Percentiles rank a stretch among this genome's conserved stretches.
Conservation (phyloP, 2,329 filamentous ascomycete species). For the Akanthomyces uredinophilus region DNA sequence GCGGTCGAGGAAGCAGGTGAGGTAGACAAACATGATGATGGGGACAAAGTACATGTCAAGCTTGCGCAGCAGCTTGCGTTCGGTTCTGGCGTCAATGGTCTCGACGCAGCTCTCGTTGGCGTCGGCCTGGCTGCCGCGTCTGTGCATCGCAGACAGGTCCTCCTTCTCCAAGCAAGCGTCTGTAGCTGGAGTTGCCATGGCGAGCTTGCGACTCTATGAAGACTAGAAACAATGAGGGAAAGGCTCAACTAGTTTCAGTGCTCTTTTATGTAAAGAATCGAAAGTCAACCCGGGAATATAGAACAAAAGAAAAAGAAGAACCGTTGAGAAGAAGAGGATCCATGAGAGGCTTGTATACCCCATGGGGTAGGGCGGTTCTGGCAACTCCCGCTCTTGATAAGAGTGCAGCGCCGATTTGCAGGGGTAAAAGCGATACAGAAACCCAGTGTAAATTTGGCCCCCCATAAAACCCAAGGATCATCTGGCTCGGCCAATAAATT, state of each 20-base stretch:
- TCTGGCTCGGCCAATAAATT: neutral
- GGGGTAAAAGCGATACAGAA: too few relatives aligned
- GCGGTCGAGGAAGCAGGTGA: conserved; percentile 51
- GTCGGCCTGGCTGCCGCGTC: neutral
- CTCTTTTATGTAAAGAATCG: too few relatives aligned
- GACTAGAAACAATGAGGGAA: too few relatives aligned
- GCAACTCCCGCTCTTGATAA: too few relatives aligned
- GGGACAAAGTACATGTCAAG: conserved; percentile 30
- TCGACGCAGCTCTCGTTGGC: conserved; percentile 16
- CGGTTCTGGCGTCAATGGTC: conserved; percentile 24
- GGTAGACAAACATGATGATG: conserved; percentile 51
- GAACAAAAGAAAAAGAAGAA: too few relatives aligned
- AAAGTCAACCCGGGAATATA: too few relatives aligned
- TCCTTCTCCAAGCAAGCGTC: conserved; percentile 10
- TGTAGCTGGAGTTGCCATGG: neutral
- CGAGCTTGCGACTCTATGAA: neutral
- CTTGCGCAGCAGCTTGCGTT: conserved; percentile 27
- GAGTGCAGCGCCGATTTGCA: too few relatives aligned
- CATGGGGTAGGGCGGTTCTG: too few relatives aligned
- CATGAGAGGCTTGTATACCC: too few relatives aligned
- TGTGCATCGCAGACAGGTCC: neutral
- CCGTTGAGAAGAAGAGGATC: too few relatives aligned
- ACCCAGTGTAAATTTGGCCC: neutral
- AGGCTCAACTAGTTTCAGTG: too few relatives aligned
- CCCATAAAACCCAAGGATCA: too few relatives aligned